Percentiles rank a stretch among this genome's conserved stretches.
phyloP scores from a whole-genome alignment of 1,284 basidiomycete species.

The Boletus nobilissimus region DNA sequence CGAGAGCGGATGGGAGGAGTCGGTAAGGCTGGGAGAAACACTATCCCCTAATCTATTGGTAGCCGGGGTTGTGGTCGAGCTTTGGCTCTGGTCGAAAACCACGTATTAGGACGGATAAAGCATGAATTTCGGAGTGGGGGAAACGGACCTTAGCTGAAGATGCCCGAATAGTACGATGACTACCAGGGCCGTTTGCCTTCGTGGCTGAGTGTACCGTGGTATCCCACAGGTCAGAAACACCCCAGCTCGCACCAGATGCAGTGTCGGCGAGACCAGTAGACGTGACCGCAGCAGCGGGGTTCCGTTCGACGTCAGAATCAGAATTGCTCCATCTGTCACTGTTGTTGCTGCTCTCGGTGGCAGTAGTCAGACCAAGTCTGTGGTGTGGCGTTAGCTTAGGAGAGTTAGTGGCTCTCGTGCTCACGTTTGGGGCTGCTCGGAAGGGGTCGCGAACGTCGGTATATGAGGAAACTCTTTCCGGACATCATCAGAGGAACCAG shows the following conservation, averaged over 20 bases:
- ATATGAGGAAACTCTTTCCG: no score
- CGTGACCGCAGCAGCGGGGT: conserved; percentile 3
- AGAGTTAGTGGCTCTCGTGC: no score
- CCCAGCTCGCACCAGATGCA: conserved; percentile 36
- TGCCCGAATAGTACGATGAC: no score
- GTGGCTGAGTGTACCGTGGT: conserved; percentile 1
- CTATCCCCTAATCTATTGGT: background rate
- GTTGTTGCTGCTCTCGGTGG: conserved; percentile 43
- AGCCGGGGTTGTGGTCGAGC: background rate
- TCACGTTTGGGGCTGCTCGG: no score
- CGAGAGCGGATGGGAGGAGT: background rate
- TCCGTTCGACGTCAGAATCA: conserved; percentile 26
- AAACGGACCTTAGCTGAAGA: conserved; percentile 3
- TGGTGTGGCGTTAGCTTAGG: no score
- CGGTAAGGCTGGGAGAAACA: background rate
- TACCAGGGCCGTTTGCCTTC: conserved; percentile 19
- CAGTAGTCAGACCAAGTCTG: conserved; percentile 34
- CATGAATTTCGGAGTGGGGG: background rate
- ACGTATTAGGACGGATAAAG: background rate
- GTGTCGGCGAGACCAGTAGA: conserved; percentile 17
- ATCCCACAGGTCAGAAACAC: conserved; percentile 41
- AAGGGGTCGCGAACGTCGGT: no score
- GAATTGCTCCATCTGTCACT: conserved; percentile 39
- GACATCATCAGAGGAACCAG: no score
- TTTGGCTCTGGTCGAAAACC: background rate